Evolutionary conservation across 2,329 filamentous ascomycete genomes (phyloP).

Genomic region (Blumeria hordei): DNA sequence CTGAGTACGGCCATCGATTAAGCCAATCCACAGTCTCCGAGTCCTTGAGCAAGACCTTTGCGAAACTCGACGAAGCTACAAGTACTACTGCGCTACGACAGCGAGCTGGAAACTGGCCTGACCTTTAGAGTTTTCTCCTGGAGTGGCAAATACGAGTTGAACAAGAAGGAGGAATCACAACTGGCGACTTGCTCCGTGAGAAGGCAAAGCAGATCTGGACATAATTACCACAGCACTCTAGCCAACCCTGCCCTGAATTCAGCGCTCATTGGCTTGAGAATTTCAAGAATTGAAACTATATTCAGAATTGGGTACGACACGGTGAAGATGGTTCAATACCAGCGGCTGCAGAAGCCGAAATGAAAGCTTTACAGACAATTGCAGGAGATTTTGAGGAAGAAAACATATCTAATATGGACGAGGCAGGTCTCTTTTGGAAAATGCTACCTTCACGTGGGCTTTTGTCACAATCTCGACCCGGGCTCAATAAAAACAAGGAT

Average conservation of each 20-base stretch:
- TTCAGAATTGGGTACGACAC: background rate
- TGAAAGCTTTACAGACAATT: too few species aligned
- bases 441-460: constrained; percentile 15
- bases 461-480: constrained; percentile 14
- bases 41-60: too few species aligned
- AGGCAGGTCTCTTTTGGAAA: background rate
- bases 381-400: constrained; percentile 1
- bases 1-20: too few species aligned
- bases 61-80: too few species aligned
- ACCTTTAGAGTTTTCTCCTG: too few species aligned
- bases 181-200: background rate
- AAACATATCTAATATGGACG: constrained; percentile 1
- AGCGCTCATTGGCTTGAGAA: background rate
- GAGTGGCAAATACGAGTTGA: too few species aligned
- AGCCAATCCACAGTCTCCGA: too few species aligned
- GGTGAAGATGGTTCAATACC: background rate
- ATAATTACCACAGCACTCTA: background rate
- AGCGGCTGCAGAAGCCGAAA: background rate
- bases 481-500: background rate
- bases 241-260: background rate
- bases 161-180: background rate
- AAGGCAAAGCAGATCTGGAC: background rate
- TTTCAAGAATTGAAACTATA: background rate
- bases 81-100: too few species aligned
- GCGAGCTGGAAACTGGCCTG: too few species aligned